These are phyloP conservation scores for Tricholoma matsutake DNA, from an alignment of 768 basidiomycete species.

Conservation along the genomic window DNA sequence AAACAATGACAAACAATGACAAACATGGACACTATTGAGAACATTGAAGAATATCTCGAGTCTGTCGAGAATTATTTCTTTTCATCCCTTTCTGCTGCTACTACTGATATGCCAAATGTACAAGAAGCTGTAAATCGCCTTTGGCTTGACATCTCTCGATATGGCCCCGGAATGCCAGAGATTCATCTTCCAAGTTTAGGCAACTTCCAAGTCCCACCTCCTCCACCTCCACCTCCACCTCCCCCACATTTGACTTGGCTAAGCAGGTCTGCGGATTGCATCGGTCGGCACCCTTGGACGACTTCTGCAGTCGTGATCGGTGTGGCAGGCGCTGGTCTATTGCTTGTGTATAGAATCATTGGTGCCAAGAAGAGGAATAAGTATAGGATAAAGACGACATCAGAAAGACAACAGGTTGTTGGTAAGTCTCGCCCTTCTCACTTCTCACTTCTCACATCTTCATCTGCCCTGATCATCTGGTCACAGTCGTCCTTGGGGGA, in stretches of 20 bases:
- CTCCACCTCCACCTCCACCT: conserved; percentile 62
- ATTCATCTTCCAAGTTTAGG: conserved; percentile 62
- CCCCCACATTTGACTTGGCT: conserved; percentile 46
- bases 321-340: conserved; percentile 56
- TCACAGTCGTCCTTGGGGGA: conserved; percentile 75
- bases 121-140: conserved; percentile 65
- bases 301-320: conserved; percentile 52
- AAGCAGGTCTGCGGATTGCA: conserved; percentile 49
- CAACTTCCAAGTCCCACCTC: conserved; percentile 61
- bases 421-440: conserved; percentile 40
- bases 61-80: conserved; percentile 62
- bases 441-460: background rate
- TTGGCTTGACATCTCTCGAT: conserved; percentile 79
- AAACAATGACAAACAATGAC: too few relatives aligned
- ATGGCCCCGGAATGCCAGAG: conserved; percentile 65
- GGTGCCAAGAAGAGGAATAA: conserved; percentile 33
- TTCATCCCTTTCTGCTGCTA: conserved; percentile 51
- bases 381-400: conserved; percentile 42
- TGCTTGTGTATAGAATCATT: conserved; percentile 51
- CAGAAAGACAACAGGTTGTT: conserved; percentile 64
- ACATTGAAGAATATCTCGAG: conserved; percentile 68
- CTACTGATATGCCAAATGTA: conserved; percentile 59
- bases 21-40: conserved; percentile 51
- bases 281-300: conserved; percentile 58
- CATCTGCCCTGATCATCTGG: conserved; percentile 1